Conservation (phyloP, 2,329 filamentous ascomycete species). For the Ceratocystis eucalypticola region DNA sequence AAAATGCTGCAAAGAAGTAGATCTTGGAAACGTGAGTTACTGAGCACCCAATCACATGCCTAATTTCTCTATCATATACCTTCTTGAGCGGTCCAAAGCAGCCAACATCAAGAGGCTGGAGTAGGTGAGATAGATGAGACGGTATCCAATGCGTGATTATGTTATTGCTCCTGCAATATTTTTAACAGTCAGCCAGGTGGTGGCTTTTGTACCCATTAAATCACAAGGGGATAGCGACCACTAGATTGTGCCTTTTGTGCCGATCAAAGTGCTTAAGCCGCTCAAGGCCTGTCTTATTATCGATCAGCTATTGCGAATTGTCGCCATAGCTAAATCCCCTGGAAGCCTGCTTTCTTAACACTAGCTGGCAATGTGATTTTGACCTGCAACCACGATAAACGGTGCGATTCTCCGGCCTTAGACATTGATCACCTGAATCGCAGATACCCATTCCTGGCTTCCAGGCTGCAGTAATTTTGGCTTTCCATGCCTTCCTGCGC, state of each 20-base stretch:
- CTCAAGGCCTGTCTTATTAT: not conserved
- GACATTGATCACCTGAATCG: too few relatives aligned
- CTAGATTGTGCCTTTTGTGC: not conserved
- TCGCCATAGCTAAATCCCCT: not conserved
- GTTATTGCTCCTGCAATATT: not conserved
- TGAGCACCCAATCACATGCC: not conserved
- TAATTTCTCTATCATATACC: too few relatives aligned
- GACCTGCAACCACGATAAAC: too few relatives aligned
- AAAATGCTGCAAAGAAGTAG: too few relatives aligned
- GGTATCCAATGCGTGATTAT: not conserved
- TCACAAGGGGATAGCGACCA: not conserved
- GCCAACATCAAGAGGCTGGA: not conserved
- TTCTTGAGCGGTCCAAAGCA: not conserved
- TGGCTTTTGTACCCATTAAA: not conserved
- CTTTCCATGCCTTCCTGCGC: too few relatives aligned
- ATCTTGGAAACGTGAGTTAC: too few relatives aligned
- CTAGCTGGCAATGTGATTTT: too few relatives aligned
- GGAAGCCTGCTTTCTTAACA: not conserved
- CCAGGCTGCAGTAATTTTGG: too few relatives aligned
- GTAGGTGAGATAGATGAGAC: not conserved
- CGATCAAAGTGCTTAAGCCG: not conserved
- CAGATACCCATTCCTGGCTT: accelerated
- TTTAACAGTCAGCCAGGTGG: not conserved
- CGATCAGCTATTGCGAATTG: not conserved
- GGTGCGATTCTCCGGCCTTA: too few relatives aligned